A percentile compares a stretch with the other conserved stretches of the same genome.
These are phyloP conservation scores for Apophysomyces elegans DNA, from an alignment of 371 early-diverging fungal species.

Conservation along the genomic window DNA sequence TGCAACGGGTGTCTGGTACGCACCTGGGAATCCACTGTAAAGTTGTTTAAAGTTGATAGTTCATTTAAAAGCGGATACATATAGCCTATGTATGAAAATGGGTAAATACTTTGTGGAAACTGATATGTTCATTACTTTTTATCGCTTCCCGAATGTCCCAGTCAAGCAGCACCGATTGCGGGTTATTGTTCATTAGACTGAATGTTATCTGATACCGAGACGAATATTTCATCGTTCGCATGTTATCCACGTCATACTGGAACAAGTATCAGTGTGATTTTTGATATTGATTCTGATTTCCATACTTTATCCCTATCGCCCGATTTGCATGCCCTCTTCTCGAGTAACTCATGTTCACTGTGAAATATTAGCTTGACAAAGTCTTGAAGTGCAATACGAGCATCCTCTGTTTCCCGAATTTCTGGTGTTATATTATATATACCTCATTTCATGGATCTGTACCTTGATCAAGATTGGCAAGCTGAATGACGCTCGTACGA, in stretches of 20 bases:
- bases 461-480: no score
- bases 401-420: conserved; percentile 14
- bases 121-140: conserved; percentile 41
- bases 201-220: conserved; percentile 79
- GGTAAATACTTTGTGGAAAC: background rate
- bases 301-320: conserved; percentile 25
- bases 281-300: conserved; percentile 7
- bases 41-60: conserved; percentile 55
- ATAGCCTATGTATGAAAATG: conserved; percentile 30
- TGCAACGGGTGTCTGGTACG: background rate
- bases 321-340: conserved; percentile 15
- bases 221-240: conserved; percentile 77
- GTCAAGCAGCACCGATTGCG: conserved; percentile 56
- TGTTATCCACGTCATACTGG: conserved; percentile 60
- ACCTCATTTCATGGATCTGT: background rate
- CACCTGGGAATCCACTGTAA: conserved; percentile 69
- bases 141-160: conserved; percentile 80
- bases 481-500: no score
- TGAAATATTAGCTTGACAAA: conserved; percentile 17
- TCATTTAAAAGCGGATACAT: conserved; percentile 55
- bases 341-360: conserved; percentile 18
- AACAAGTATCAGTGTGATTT: background rate
- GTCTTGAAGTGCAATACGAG: conserved; percentile 7
- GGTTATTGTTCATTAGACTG: conserved; percentile 80
- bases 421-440: background rate